Evolutionary conservation across 441 rosid genomes (phyloP).

Genomic region (Codiaeum variegatum): DNA sequence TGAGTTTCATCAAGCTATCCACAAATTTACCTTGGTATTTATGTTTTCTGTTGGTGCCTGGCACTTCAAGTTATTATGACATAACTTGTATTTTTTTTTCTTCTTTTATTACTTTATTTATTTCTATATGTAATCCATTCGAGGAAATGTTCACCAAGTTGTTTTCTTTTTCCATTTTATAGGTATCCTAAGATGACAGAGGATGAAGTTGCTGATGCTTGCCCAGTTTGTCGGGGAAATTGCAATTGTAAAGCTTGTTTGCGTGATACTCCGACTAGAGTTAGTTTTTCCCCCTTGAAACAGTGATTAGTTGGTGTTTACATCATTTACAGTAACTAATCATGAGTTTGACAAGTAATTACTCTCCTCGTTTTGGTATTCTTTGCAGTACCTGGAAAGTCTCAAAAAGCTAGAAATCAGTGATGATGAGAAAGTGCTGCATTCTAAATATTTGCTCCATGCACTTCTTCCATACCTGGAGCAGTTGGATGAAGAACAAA

Average conservation of each 20-base stretch:
- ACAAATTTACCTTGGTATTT: not conserved
- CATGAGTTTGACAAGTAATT: not conserved
- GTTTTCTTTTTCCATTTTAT: constrained; percentile 3
- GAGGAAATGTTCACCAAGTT: not conserved
- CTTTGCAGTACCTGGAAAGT: constrained; percentile 16
- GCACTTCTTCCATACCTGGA: constrained; percentile 42
- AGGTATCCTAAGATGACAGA: constrained; percentile 63
- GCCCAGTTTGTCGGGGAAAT: constrained; percentile 55
- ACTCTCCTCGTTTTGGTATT: not conserved
- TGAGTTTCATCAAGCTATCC: not conserved
- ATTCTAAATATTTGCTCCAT: constrained; percentile 33
- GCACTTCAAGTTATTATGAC: not conserved
- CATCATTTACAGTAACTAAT: constrained; percentile 1
- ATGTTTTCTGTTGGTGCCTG: not conserved
- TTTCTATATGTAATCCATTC: not conserved
- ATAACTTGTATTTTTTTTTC: not conserved
- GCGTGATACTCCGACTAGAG: constrained; percentile 35
- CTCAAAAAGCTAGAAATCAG: constrained; percentile 1
- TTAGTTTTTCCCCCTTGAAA: constrained; percentile 18
- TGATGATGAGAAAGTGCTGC: constrained; percentile 15
- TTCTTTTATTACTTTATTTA: not conserved
- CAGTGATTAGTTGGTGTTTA: not conserved
- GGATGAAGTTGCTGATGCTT: constrained; percentile 43
- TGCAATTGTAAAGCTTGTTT: constrained; percentile 72
- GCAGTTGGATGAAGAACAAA: constrained; percentile 37